A percentile compares a stretch with the other conserved stretches of the same genome.
These are phyloP conservation scores for Penicillium soppii DNA, from an alignment of 495 filamentous ascomycete genomes.

Conservation along the genomic window DNA sequence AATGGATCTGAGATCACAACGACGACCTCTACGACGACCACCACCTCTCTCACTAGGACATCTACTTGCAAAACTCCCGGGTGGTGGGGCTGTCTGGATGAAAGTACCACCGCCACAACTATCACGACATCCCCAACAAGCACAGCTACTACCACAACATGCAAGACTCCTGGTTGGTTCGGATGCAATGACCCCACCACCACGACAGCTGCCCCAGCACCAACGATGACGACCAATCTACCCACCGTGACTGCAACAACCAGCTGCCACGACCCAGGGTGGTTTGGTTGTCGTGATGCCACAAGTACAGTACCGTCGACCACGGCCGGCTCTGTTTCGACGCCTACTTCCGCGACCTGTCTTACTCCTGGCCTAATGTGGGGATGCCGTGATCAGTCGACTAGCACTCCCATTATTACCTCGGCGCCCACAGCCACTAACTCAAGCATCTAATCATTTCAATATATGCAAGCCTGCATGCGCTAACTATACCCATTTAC, in stretches of 20 bases:
- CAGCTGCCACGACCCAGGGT: slow-evolving; percentile 64
- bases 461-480: neutral
- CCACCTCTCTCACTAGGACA: slow-evolving; percentile 64
- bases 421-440: neutral
- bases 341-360: neutral
- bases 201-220: slow-evolving; percentile 22
- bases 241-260: slow-evolving; percentile 25
- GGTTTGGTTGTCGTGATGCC: slow-evolving; percentile 67
- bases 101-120: slow-evolving; percentile 58
- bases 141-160: slow-evolving; percentile 71
- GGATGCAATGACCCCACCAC: slow-evolving; percentile 49
- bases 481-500: slow-evolving; percentile 3
- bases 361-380: neutral
- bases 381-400: neutral
- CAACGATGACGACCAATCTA: slow-evolving; percentile 21
- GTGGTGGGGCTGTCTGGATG: slow-evolving; percentile 57
- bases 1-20: slow-evolving; percentile 79
- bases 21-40: slow-evolving; percentile 54
- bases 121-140: slow-evolving; percentile 56
- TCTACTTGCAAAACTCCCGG: slow-evolving; percentile 88
- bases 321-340: neutral
- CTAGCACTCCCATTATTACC: neutral
- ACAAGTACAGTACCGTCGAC: slow-evolving; percentile 39
- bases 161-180: slow-evolving; percentile 76
- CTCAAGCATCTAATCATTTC: neutral